Base-by-base conservation (phyloP, 441 rosid genomes). In the Pelargonium fulgidum region DNA sequence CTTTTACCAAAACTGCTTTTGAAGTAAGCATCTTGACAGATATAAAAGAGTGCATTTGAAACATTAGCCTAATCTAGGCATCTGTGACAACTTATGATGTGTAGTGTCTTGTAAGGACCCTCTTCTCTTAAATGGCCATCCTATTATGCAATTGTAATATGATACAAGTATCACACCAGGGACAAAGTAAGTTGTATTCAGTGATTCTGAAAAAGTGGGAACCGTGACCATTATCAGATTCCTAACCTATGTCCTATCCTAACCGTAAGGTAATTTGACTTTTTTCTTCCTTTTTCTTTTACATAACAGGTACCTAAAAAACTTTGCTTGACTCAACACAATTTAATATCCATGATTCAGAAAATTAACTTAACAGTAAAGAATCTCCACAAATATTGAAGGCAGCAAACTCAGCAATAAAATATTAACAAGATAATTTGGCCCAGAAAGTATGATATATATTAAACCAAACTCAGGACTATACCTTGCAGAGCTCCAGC, bases 401-500 rank as follows among this genome's bases (percentile, higher is more conserved):
- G 59, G 68, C 33, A 45, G n/a, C 64, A 66, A 62, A 71, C 17
- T 29, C 44, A 48, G 19, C n/a, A 67, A 39, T 52, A 14, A 20
- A 58, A 2, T 44, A 42, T 64, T 12, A 74, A 65, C 42, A 67
- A 64, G 41, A 16, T 47, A 63, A 68, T 42, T 20, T 12, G 62
- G 24, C 33, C 19, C 36, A 62, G 47, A 11, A 11, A 68, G 13
- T 3, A n/a, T 6, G 17, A 62, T 33, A 29, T 65, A 42, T 41
- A 63, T 66, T 68, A 52, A 7, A 72, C 67, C 39, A 50, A 68
- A 59, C 58, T 65, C 54, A 68, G 73, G 56, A 64, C 58, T 66
- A 79, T 82, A 94, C 99, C 92, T 85, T 85, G 82, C 97, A 94
- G 77, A 86, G 79, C 79, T 94, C 99, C 77, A 91, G 78, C 66